Evolutionary conservation across 2,329 filamentous ascomycete species (phyloP).

Genomic region (Moelleriella libera): DNA sequence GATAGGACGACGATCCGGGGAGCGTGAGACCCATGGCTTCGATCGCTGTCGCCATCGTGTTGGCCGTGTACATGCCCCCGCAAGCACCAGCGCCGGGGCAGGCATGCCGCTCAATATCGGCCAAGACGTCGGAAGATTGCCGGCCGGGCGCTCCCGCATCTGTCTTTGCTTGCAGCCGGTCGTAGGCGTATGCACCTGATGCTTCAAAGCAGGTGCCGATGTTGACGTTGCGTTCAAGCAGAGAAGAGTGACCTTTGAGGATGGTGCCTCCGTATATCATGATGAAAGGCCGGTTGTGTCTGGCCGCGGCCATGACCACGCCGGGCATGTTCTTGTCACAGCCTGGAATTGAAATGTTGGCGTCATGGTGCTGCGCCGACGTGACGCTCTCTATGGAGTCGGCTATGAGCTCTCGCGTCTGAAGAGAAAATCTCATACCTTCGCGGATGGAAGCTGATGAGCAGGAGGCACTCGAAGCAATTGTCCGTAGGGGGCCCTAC

Average conservation of each 20-base stretch:
- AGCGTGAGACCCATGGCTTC: conserved; percentile 80
- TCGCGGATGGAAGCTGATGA: background rate
- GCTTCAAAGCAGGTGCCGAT: conserved; percentile 84
- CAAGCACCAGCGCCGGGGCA: conserved; percentile 54
- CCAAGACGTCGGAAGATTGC: conserved; percentile 63
- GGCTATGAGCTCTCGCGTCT: conserved; percentile 82
- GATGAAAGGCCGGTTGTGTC: conserved; percentile 81
- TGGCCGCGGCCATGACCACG: conserved; percentile 76
- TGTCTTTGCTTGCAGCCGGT: conserved; percentile 57
- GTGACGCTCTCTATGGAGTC: conserved; percentile 91
- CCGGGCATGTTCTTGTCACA: conserved; percentile 99
- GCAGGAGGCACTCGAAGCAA: background rate
- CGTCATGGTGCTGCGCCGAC: conserved; percentile 83
- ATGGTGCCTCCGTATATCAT: conserved; percentile 96
- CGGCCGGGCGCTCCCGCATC: conserved; percentile 47
- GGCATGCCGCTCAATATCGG: conserved; percentile 67
- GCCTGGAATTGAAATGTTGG: conserved; percentile 82
- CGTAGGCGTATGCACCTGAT: conserved; percentile 68
- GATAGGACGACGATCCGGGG: conserved; percentile 72
- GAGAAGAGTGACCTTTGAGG: conserved; percentile 66
- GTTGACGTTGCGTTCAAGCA: conserved; percentile 70
- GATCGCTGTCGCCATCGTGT: conserved; percentile 81
- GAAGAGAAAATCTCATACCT: conserved; percentile 91
- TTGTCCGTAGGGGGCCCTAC: conserved; percentile 6
- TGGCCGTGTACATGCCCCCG: conserved; percentile 81